Percentiles rank a stretch among this genome's conserved stretches.
phyloP scores from a whole-genome alignment of 23 red algal genomes.

The Cyanidiococcus yangmingshanensis region DNA sequence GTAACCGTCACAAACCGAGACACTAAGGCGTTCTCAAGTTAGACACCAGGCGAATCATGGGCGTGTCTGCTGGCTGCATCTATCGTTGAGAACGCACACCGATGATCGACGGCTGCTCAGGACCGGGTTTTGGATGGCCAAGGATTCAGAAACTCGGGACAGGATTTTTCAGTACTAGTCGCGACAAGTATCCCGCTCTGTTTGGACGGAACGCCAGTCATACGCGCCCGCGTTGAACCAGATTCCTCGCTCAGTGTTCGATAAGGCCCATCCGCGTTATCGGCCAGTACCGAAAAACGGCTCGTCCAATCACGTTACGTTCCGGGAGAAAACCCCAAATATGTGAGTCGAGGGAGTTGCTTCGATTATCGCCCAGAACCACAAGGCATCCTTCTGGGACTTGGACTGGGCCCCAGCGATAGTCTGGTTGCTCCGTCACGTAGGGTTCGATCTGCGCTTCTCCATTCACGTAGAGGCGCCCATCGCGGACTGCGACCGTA shows the following conservation, averaged over 20 bases:
- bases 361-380: slow-evolving; percentile 95
- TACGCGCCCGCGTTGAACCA: not conserved
- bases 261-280: slow-evolving; percentile 22
- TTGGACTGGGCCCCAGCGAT: slow-evolving; percentile 77
- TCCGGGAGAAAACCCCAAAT: slow-evolving; percentile 88
- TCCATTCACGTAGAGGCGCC: slow-evolving; percentile 60
- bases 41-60: too few relatives aligned
- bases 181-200: too few relatives aligned
- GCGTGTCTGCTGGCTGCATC: too few relatives aligned
- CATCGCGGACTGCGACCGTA: slow-evolving; percentile 46
- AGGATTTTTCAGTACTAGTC: too few relatives aligned
- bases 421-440: slow-evolving; percentile 41
- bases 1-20: too few relatives aligned
- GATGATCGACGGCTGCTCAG: too few relatives aligned
- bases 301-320: slow-evolving; percentile 84
- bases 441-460: slow-evolving; percentile 39
- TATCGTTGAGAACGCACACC: too few relatives aligned
- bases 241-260: slow-evolving; percentile 4
- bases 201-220: too few relatives aligned
- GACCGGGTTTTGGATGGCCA: too few relatives aligned
- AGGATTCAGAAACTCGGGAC: too few relatives aligned
- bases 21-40: too few relatives aligned
- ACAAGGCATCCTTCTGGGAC: slow-evolving; percentile 69
- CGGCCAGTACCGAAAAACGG: slow-evolving; percentile 83
- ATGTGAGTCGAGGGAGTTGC: slow-evolving; percentile 92